These are phyloP conservation scores for Basidioascus undulatus DNA, from an alignment of 768 basidiomycete species.

Conservation along the genomic window DNA sequence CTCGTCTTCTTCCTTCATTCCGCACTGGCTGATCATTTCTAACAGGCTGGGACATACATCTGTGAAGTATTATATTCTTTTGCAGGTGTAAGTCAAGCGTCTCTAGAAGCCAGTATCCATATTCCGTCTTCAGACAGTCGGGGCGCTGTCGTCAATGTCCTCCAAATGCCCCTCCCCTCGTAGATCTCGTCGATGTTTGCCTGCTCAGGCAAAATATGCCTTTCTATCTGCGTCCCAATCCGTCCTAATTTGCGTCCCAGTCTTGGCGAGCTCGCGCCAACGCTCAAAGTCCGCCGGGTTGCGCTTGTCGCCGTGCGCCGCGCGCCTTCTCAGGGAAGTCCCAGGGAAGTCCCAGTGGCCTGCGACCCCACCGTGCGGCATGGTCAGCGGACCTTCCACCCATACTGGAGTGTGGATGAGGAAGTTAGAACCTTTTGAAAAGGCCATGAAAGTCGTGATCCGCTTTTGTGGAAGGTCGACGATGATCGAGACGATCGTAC, in stretches of 20 bases:
- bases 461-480: conserved; percentile 4
- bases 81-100: too few relatives aligned
- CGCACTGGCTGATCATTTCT: too few relatives aligned
- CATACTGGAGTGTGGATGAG: background rate
- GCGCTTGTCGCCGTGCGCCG: conserved; percentile 10
- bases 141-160: conserved; percentile 6
- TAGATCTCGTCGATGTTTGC: conserved; percentile 6
- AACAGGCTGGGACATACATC: too few relatives aligned
- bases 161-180: conserved; percentile 5
- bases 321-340: too few relatives aligned
- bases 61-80: too few relatives aligned
- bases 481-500: conserved; percentile 7
- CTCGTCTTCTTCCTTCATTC: too few relatives aligned
- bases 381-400: too few relatives aligned
- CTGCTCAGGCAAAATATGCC: conserved; percentile 5
- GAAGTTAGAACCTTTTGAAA: conserved; percentile 3
- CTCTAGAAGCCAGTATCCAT: too few relatives aligned
- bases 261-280: conserved; percentile 7
- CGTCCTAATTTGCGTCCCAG: conserved; percentile 4
- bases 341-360: conserved; percentile 7
- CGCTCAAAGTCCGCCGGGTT: conserved; percentile 7
- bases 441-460: conserved; percentile 8
- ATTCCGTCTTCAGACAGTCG: conserved; percentile 4
- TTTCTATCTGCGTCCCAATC: too few relatives aligned
- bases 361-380: too few relatives aligned